Base-by-base conservation (phyloP, 169 alveolate species). In the Cryptosporidium muris region DNA sequence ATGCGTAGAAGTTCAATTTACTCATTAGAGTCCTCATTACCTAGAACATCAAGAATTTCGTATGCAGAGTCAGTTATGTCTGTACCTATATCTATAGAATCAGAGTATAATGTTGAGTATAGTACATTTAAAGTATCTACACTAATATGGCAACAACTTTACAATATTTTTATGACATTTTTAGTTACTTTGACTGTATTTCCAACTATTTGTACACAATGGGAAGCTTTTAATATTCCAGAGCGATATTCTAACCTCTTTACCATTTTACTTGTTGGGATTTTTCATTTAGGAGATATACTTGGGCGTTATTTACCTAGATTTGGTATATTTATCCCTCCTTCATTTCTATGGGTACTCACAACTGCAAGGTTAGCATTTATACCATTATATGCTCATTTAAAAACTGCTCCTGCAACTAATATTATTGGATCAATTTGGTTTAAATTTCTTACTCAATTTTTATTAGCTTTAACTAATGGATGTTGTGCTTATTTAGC, bases 141-240 rank as follows among this genome's bases (percentile, higher is more conserved):
- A 47, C 85, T 58, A 16, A 74, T 74, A 40, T 74, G 85, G 85
- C 85, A 66, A 40, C 85, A 74, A n/a, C 85, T 74, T 12, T 74
- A 74, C 42, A 74, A 74, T 60, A 74, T 74, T 16, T 74, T 74
- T n/a, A 74, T 74, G 67, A 58, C 85, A 2, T 74, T 74, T 38
- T 58, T 74, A 68, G 85, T 74, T 7, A 74, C 85, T 48, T 48
- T 74, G 37, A 68, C 85, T 9, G 85, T 74, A 4, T 74, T 74
- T 48, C 85, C 85, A 9, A 74, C 85, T 11, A 58, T 74, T 48
- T 74, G 62, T 11, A 54, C 85, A 3, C 74, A 74, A 16, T 74
- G 85, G 85, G 68, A 42, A 37, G 25, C 74, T 4, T 47, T 64
- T 11, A 34, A n/a, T 4, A 38, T 74, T n/a, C 74, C 85, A 3